phyloP scores from a whole-genome alignment of 192 early-diverging fungal species.

The Lunasporangiospora selenospora region DNA sequence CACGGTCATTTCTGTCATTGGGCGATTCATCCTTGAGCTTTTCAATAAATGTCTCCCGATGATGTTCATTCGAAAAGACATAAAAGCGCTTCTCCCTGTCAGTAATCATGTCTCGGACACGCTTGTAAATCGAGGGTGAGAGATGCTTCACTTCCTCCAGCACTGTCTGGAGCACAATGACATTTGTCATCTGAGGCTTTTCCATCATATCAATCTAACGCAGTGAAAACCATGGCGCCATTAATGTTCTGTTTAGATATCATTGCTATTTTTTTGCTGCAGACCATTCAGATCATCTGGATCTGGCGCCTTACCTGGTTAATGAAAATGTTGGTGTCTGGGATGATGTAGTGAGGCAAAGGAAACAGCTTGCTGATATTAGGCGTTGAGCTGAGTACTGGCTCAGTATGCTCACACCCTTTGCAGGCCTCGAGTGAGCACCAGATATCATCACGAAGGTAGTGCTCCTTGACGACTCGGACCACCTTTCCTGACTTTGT shows the following conservation, averaged over 20 bases:
- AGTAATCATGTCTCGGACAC: constrained; percentile 74
- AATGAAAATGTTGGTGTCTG: constrained; percentile 96
- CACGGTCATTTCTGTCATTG: constrained; percentile 96
- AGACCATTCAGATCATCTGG: not conserved
- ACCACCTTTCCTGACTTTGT: constrained; percentile 92
- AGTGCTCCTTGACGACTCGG: constrained; percentile 97
- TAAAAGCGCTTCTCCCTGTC: constrained; percentile 83
- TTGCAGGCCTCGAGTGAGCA: constrained; percentile 76
- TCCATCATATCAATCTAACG: constrained; percentile 92
- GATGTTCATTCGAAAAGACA: constrained; percentile 97
- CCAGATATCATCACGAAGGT: constrained; percentile 93
- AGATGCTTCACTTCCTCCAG: constrained; percentile 90
- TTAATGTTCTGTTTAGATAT: not conserved
- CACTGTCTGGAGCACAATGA: constrained; percentile 94
- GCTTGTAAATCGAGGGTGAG: constrained; percentile 79
- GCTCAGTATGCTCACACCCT: constrained; percentile 51
- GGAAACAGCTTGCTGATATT: constrained; percentile 57
- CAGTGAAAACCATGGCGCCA: not conserved
- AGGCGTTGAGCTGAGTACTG: constrained; percentile 56
- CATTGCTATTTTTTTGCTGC: not conserved
- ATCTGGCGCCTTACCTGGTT: constrained; percentile 74
- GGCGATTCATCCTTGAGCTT: constrained; percentile 79
- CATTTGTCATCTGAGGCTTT: constrained; percentile 84
- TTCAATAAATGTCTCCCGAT: constrained; percentile 89
- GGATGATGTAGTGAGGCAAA: constrained; percentile 79